Evolutionary conservation across 1,284 basidiomycete species (phyloP).

Genomic region (Wolfiporia cocos): DNA sequence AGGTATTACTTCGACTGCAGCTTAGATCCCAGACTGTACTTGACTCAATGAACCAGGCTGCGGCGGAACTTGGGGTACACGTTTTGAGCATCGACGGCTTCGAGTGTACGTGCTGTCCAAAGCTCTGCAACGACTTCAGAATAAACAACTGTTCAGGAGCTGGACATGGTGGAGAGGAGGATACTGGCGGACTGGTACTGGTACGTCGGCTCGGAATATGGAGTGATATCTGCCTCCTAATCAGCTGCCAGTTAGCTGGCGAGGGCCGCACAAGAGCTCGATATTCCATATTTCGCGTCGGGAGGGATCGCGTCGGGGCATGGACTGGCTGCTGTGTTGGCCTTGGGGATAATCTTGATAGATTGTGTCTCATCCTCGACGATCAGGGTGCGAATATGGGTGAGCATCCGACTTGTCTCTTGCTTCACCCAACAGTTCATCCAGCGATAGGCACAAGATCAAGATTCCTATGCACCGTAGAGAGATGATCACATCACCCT

Average conservation of each 20-base stretch:
- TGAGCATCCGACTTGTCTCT: constrained; percentile 22
- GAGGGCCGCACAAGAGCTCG: constrained; percentile 81
- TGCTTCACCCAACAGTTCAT: background rate
- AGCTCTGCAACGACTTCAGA: constrained; percentile 1
- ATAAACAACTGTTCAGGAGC: constrained; percentile 47
- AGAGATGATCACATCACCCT: constrained; percentile 48
- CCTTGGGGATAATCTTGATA: constrained; percentile 46
- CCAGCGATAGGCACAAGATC: constrained; percentile 58
- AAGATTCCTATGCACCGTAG: constrained; percentile 82
- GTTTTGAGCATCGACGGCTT: constrained; percentile 86
- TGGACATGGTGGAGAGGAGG: constrained; percentile 93
- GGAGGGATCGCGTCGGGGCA: constrained; percentile 82
- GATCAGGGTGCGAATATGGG: constrained; percentile 82
- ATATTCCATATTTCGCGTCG: constrained; percentile 85
- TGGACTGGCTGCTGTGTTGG: constrained; percentile 77
- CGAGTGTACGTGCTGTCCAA: constrained; percentile 52
- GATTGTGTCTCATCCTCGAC: background rate
- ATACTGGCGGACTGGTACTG: constrained; percentile 87
- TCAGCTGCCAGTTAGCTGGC: constrained; percentile 69
- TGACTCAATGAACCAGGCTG: constrained; percentile 37
- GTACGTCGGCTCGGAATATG: constrained; percentile 43
- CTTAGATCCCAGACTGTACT: too few relatives aligned
- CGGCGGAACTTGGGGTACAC: constrained; percentile 77
- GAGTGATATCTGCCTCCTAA: too few relatives aligned
- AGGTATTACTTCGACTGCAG: too few relatives aligned